Conservation (phyloP, 2,329 filamentous ascomycete genomes). For the Penicillium sp. region DNA sequence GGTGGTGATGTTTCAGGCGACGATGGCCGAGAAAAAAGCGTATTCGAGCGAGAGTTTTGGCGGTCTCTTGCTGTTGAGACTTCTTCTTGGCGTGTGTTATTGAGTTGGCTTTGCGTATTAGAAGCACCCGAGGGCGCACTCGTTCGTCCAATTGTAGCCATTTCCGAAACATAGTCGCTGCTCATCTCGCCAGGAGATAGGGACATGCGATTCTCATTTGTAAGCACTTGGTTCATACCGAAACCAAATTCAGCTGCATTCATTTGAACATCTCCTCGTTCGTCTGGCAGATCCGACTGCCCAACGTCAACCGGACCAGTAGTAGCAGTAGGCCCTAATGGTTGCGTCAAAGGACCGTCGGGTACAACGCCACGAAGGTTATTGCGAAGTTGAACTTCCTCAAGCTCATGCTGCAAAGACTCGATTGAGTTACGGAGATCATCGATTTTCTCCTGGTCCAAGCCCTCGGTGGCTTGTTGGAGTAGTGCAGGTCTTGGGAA, state of each 20-base stretch:
- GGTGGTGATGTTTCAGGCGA: conserved; percentile 43
- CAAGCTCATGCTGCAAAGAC: conserved; percentile 31
- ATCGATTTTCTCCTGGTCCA: conserved; percentile 27
- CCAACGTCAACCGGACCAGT: conserved; percentile 4
- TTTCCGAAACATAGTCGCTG: conserved; percentile 31
- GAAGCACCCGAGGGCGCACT: conserved; percentile 17
- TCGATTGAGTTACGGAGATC: conserved; percentile 32
- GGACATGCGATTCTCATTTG: conserved; percentile 38
- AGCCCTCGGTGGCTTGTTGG: conserved; percentile 13
- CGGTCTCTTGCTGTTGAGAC: conserved; percentile 16
- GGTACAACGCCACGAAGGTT: conserved; percentile 14
- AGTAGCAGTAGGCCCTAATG: not conserved
- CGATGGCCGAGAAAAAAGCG: conserved; percentile 40
- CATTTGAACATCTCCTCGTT: conserved; percentile 9
- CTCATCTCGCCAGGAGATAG: conserved; percentile 42
- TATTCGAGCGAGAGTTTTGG: conserved; percentile 39
- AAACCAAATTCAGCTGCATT: conserved; percentile 6
- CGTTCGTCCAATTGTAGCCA: conserved; percentile 25
- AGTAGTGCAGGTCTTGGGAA: conserved; percentile 16
- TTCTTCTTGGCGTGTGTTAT: conserved; percentile 12
- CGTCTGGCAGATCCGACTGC: conserved; percentile 11
- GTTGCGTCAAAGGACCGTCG: conserved; percentile 14
- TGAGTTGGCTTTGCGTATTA: conserved; percentile 13
- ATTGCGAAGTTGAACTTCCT: conserved; percentile 17
- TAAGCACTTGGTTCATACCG: conserved; percentile 19